A percentile compares a stretch with the other conserved stretches of the same genome.
These are phyloP conservation scores for Moelleriella libera DNA, from an alignment of 2,329 filamentous ascomycete species.

Conservation along the genomic window DNA sequence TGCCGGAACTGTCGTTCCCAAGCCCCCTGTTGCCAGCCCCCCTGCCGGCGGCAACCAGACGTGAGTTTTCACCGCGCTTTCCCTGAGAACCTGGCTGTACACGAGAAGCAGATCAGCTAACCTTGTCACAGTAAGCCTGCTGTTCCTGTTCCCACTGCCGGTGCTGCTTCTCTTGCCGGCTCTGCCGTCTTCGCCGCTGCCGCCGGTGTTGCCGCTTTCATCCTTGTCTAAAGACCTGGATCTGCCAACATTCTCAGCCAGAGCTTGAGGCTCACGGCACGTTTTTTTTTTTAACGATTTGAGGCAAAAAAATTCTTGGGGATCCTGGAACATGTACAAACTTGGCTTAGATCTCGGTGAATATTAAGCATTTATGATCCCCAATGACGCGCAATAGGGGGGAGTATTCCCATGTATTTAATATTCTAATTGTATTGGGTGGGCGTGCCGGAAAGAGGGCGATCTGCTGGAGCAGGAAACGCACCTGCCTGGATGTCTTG, in stretches of 20 bases:
- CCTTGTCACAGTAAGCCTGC: background rate
- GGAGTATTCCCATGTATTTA: constrained; percentile 22
- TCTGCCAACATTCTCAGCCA: too few relatives aligned
- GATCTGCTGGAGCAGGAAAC: background rate
- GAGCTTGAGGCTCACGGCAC: too few relatives aligned
- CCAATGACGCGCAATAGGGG: constrained; percentile 10
- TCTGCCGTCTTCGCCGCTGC: constrained; percentile 39
- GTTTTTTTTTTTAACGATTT: too few relatives aligned
- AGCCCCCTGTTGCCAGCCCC: constrained; percentile 26
- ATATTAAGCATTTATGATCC: constrained; percentile 36
- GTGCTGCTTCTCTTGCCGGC: constrained; percentile 37
- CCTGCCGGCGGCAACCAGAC: constrained; percentile 16
- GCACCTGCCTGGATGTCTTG: background rate
- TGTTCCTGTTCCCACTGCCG: constrained; percentile 27
- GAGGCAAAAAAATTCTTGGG: too few relatives aligned
- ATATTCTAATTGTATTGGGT: constrained; percentile 27
- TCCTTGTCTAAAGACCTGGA: constrained; percentile 33
- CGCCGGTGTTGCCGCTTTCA: constrained; percentile 37
- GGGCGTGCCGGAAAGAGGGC: constrained; percentile 9
- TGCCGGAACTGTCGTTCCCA: constrained; percentile 17
- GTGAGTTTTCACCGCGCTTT: constrained; percentile 6
- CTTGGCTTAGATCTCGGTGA: background rate
- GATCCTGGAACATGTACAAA: too few relatives aligned
- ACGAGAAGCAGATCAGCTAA: background rate
- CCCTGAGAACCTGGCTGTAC: background rate